Evolutionary conservation across 345 rosid genomes (phyloP), one percentile per base, ranked within the genome.

Genomic region (Brassica rapa): DNA sequence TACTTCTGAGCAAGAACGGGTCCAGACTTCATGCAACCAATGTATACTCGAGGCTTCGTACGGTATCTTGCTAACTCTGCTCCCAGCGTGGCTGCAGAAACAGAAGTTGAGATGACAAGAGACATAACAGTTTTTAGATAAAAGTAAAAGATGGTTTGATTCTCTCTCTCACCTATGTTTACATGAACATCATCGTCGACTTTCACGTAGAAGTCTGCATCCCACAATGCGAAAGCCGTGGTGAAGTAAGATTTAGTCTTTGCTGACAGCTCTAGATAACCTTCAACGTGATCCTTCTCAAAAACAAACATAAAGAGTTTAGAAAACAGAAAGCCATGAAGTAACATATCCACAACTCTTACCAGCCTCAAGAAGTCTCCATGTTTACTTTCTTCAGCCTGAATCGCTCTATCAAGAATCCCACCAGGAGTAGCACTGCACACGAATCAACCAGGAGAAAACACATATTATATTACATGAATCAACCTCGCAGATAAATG

Each of bases 1-100:
- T 89, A 94, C 98, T 92, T 94, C 63, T 88, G 95, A 77, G 97
- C 92, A 76, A 94, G 98, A 75, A 94, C 98, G 2, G 93, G 97
- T 77, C 98, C 97, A 29, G 98, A 94, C 77, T 94, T 94, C 98
- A 94, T 94, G 87, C 98, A 94, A 63, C 98, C 98, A 62, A 90
- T 89, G 62, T 94, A 94, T 4, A 92, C 89, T 68, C 97, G 86
- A 2, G 95, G 88, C 68, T 88, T 89, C 72, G 85, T 82, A 43
- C 90, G 83, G 73, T 94, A 89, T 71, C 90, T 87, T 41, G 79
- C 85, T 82, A 94, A 82, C 59, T 96, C 92, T 80, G 91, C 86
- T 76, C 98, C 97, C 9, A 95, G 92, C 9, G 99, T 95, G 78
- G 97, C 99, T 95, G 89, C 81, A 86, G 70, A 77, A 68, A 46